A percentile compares a stretch with the other conserved stretches of the same genome.
Conservation (phyloP, 2,329 filamentous ascomycete genomes). For the Metarhizium brunneum region DNA sequence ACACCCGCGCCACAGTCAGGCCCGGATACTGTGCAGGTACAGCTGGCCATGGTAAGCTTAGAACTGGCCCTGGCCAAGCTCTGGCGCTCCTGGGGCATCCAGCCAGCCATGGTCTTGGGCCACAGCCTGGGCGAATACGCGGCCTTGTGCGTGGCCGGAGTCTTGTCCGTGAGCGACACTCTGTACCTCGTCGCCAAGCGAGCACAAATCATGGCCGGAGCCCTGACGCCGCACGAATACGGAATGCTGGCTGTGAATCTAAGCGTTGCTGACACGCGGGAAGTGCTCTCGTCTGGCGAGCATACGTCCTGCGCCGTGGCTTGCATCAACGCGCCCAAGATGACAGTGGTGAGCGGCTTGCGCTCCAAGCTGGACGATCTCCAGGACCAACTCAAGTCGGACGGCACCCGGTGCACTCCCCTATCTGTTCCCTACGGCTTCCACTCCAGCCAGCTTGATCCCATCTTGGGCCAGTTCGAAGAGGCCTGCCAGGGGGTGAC, state of each 20-base stretch:
- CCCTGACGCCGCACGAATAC: neutral
- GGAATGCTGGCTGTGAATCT: neutral
- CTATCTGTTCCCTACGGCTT: neutral
- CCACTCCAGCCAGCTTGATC: neutral
- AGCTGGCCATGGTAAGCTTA: conserved; percentile 44
- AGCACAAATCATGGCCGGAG: conserved; percentile 25
- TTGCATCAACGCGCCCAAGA: neutral
- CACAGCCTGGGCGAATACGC: conserved; percentile 35
- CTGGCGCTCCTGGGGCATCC: conserved; percentile 43
- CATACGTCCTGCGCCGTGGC: neutral
- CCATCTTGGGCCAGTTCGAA: neutral
- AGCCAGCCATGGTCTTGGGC: conserved; percentile 46
- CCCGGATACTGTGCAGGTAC: conserved; percentile 17
- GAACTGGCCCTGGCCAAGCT: conserved; percentile 49
- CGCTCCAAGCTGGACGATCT: neutral
- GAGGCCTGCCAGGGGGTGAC: neutral
- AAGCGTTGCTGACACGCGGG: neutral
- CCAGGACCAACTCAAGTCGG: neutral
- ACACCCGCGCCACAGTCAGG: neutral
- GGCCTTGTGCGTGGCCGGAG: conserved; percentile 57
- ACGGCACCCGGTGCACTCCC: neutral
- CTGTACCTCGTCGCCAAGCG: conserved; percentile 63
- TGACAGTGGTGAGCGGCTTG: neutral
- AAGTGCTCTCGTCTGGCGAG: neutral
- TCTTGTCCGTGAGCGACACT: conserved; percentile 61